Base-by-base conservation (phyloP, 129 eudicot species). In the Pseudognaphalium luteoalbum region DNA sequence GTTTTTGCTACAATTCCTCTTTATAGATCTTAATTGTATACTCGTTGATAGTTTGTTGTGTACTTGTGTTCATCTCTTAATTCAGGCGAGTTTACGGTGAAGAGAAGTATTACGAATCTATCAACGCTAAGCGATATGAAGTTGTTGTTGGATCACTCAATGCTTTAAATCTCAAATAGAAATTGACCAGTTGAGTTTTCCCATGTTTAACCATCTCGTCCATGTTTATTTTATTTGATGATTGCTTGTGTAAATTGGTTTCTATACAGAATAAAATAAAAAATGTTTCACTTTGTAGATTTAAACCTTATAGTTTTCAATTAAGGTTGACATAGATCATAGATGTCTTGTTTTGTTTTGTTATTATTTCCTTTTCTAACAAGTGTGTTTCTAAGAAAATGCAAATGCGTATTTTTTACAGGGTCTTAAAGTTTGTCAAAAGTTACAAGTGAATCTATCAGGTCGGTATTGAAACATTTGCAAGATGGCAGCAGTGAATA, bases 21-120 rank as follows among this genome's bases (percentile, higher is more conserved):
- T 35, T 52, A 5, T 52, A 52, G 22, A 59, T 22, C 11, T 59
- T 41, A 30, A 50, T 50, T 8, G 28, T 63, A 63, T 54, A 68
- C 67, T 62, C 12, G 72, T 68, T 30, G 50, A 20, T 56, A 64
- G 34, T 64, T 32, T 39, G 75, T 12, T 44, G 52, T 39, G 47
- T 39, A 7, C 47, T 35, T 19, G 17, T 66, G 44, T 73, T 68
- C 57, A 60, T 78, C 29, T 84, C 79, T 80, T 41, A 39, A 60
- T 75, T 70, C 91, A 92, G 96, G 86, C 61, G 67, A 63, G 66
- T 87, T 74, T 92, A 92, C 50, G 96, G 87, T 33, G 96, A 86
- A 83, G 96, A 87, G 63, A 82, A 84, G 30, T 92, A 89, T 66
- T 86, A 81, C 42, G 81, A 78, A 29, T 76, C 63, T 66, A 83